Conservation (phyloP, 1,139 yeast genomes). For the Yamadazyma jaroonii region DNA sequence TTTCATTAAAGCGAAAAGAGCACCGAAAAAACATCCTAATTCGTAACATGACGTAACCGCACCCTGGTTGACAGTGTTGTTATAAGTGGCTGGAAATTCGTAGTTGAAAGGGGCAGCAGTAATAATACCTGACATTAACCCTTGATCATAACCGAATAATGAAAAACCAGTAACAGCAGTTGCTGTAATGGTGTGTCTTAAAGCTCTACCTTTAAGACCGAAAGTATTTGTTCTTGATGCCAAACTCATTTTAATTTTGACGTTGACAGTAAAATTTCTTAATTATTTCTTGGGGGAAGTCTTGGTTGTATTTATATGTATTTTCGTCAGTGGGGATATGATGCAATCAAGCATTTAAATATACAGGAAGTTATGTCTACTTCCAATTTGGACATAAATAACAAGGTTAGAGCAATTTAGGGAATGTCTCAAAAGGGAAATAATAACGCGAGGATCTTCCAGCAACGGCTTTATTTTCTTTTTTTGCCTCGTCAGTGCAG, state of each 20-base stretch:
- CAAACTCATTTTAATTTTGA: slow-evolving; percentile 25
- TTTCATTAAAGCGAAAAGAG: slow-evolving; percentile 34
- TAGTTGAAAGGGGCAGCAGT: slow-evolving; percentile 56
- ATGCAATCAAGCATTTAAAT: slow-evolving; percentile 8
- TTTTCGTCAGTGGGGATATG: slow-evolving; percentile 3
- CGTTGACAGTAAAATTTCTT: neutral
- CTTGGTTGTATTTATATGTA: neutral
- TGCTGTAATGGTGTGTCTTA: slow-evolving; percentile 45
- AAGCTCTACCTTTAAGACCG: slow-evolving; percentile 46
- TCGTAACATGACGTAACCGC: slow-evolving; percentile 69
- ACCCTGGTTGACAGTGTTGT: slow-evolving; percentile 52
- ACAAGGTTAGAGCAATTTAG: neutral
- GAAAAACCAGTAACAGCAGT: slow-evolving; percentile 66
- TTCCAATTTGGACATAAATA: neutral
- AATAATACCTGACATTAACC: slow-evolving; percentile 70
- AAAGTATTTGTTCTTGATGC: slow-evolving; percentile 36
- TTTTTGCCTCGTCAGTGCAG: too few relatives aligned
- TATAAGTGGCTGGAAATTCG: slow-evolving; percentile 54
- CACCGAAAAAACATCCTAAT: slow-evolving; percentile 74
- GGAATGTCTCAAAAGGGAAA: neutral
- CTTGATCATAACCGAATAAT: slow-evolving; percentile 74
- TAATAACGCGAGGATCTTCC: neutral
- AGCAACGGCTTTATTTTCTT: neutral
- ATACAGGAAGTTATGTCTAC: neutral
- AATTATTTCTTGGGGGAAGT: slow-evolving; percentile 1